Conservation (phyloP, 2,329 filamentous ascomycete species). For the Orbilia blumenaviensis region DNA sequence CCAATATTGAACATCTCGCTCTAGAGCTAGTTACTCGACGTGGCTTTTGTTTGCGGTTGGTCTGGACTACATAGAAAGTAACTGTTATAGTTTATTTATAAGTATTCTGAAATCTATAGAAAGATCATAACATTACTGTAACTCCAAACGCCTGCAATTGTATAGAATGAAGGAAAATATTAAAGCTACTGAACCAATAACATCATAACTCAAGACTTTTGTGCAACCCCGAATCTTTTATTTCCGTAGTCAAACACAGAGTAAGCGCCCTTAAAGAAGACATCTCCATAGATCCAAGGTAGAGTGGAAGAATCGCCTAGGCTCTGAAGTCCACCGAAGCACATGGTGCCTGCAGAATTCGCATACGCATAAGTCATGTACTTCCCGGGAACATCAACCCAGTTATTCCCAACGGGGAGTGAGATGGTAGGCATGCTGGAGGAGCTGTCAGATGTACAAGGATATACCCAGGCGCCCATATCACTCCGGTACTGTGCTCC, state of each 20-base stretch:
- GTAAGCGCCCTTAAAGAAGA: conserved; percentile 93
- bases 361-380: conserved; percentile 61
- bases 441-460: conserved; percentile 60
- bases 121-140: background rate
- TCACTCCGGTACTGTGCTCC: conserved; percentile 60
- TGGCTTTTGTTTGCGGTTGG: no score
- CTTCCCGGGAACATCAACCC: conserved; percentile 60
- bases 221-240: conserved; percentile 67
- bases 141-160: background rate
- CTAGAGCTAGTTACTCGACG: no score
- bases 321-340: conserved; percentile 61
- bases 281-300: conserved; percentile 73
- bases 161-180: background rate
- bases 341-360: conserved; percentile 55
- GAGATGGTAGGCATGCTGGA: conserved; percentile 60
- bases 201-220: conserved; percentile 20
- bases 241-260: conserved; percentile 81
- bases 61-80: no score
- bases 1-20: no score
- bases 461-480: conserved; percentile 60
- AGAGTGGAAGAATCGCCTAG: background rate
- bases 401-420: conserved; percentile 60
- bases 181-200: background rate
- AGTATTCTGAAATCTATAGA: background rate
- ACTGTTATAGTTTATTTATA: no score